Evolutionary conservation across 441 rosid genomes (phyloP).

Genomic region (Corymbia citriodora): DNA sequence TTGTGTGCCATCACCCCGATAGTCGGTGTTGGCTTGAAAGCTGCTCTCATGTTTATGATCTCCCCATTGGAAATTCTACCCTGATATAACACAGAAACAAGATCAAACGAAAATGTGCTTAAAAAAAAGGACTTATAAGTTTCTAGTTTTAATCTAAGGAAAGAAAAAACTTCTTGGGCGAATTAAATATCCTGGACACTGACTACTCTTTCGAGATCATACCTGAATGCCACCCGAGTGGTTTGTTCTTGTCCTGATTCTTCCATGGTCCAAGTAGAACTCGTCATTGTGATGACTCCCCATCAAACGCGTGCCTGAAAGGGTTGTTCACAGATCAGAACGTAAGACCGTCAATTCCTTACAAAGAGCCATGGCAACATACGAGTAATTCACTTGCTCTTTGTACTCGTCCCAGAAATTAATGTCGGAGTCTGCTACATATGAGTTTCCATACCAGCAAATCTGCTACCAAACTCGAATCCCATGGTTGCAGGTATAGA

Average conservation of each 20-base stretch:
- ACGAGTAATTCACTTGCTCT: neutral
- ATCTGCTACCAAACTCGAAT: constrained; percentile 94
- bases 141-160: neutral
- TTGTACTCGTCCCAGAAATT: neutral
- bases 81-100: constrained; percentile 17
- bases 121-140: neutral
- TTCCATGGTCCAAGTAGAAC: constrained; percentile 60
- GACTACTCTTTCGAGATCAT: neutral
- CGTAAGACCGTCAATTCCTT: neutral
- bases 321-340: neutral
- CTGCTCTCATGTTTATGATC: constrained; percentile 83
- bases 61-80: constrained; percentile 98
- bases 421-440: neutral
- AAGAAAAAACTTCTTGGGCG: neutral
- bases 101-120: neutral
- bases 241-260: constrained; percentile 83
- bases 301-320: constrained; percentile 68
- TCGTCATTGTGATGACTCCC: constrained; percentile 96
- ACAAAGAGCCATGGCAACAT: neutral
- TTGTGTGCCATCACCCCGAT: constrained; percentile 41
- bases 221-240: constrained; percentile 97
- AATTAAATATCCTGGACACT: neutral
- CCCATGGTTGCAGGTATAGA: constrained; percentile 94
- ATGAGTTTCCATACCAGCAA: constrained; percentile 51
- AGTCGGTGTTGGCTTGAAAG: constrained; percentile 95